Conservation (phyloP, 805 yeast species). For the Sugiyamaella valdiviana region DNA sequence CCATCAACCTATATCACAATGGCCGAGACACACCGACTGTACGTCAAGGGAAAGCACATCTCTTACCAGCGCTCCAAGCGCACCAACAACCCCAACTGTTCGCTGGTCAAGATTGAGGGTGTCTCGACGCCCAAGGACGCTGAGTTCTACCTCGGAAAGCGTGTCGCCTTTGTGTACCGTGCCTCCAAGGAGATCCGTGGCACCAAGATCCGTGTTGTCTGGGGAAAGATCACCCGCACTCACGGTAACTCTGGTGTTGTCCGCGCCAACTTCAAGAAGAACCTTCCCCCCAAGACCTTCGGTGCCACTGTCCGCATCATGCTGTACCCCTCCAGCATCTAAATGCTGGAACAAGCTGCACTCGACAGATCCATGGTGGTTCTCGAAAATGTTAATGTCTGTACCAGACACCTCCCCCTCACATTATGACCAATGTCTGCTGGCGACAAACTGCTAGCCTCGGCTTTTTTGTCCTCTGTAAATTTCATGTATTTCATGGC, state of each 20-base stretch:
- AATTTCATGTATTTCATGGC: neutral
- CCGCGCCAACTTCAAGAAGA: conserved; percentile 97
- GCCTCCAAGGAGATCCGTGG: conserved; percentile 98
- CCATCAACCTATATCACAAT: conserved; percentile 3
- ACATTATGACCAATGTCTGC: neutral
- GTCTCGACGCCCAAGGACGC: conserved; percentile 89
- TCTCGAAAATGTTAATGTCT: neutral
- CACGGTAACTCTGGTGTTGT: conserved; percentile 98
- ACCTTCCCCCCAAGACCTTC: conserved; percentile 99
- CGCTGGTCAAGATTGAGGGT: conserved; percentile 96
- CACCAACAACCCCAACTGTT: conserved; percentile 96
- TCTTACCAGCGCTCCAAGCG: conserved; percentile 99
- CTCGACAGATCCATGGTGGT: neutral
- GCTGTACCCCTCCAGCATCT: conserved; percentile 99
- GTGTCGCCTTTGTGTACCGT: conserved; percentile 99
- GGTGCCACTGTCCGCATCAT: conserved; percentile 99
- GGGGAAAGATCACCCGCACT: conserved; percentile 98
- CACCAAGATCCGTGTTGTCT: conserved; percentile 97
- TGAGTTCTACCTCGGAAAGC: conserved; percentile 98
- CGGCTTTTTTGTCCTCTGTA: neutral
- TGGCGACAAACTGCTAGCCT: neutral
- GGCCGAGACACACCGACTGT: conserved; percentile 39
- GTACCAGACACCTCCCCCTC: neutral
- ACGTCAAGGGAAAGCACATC: conserved; percentile 99
- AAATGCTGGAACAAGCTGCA: conserved; percentile 34